Evolutionary conservation across 176 grass and related monocot species (phyloP).

Genomic region (Dactylis glomerata): DNA sequence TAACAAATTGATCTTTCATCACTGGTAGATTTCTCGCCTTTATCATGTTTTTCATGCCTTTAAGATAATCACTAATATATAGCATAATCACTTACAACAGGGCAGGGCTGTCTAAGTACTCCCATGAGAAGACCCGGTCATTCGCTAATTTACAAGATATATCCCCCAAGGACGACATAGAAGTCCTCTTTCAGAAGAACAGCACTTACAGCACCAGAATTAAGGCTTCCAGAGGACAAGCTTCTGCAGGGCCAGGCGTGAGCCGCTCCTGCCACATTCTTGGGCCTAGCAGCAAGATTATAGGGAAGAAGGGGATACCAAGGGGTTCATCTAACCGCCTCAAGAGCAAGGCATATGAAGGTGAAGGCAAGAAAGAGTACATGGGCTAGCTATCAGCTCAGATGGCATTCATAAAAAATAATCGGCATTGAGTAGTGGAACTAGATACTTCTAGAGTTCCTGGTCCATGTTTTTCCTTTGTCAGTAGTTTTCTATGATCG

Average conservation of each 20-base stretch:
- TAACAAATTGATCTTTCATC: background rate
- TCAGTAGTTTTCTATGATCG: background rate
- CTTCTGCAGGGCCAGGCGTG: constrained; percentile 23
- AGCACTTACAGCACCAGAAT: constrained; percentile 44
- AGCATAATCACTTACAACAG: constrained; percentile 24
- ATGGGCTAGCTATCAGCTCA: background rate
- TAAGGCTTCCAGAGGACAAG: constrained; percentile 35
- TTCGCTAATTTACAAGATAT: constrained; percentile 46
- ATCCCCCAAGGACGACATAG: too few relatives aligned
- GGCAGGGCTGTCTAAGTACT: constrained; percentile 56
- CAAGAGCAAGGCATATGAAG: constrained; percentile 25
- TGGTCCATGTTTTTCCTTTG: background rate
- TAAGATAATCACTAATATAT: background rate
- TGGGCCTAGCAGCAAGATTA: constrained; percentile 41
- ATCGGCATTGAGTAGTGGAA: background rate
- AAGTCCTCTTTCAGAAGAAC: too few relatives aligned
- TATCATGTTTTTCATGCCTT: background rate
- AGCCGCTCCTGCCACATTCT: background rate
- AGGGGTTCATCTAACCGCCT: constrained; percentile 6
- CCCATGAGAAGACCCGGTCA: constrained; percentile 48
- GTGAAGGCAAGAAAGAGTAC: background rate
- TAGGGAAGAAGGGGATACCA: constrained; percentile 27
- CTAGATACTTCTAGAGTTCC: background rate
- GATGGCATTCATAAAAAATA: background rate
- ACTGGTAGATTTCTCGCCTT: too few relatives aligned